These are phyloP conservation scores for Globisporangium paroecandrum DNA, from an alignment of 352 stramenopile species.

Conservation along the genomic window DNA sequence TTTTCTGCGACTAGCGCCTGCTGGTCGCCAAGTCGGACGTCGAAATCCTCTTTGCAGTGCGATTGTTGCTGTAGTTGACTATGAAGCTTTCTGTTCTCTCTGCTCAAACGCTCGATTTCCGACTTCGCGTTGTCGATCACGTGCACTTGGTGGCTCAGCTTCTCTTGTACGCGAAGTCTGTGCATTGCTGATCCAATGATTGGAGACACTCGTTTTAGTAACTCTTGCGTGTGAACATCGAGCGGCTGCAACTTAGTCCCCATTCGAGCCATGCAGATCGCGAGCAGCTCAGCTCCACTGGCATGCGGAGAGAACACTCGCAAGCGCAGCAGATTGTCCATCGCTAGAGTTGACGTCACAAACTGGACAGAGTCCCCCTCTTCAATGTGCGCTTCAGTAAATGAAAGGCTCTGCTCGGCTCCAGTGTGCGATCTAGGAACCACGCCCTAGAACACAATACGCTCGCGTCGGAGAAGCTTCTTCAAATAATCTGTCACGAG, in stretches of 20 bases:
- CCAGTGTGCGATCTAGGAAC: not conserved
- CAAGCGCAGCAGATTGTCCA: conserved; percentile 19
- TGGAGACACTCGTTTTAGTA: conserved; percentile 4
- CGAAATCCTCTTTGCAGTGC: conserved; percentile 2
- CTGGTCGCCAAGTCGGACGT: conserved; percentile 1
- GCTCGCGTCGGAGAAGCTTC: conserved; percentile 12
- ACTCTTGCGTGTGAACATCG: conserved; percentile 6
- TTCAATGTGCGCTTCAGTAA: not conserved
- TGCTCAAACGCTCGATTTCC: conserved; percentile 5
- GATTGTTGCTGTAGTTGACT: conserved; percentile 7
- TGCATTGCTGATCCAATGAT: conserved; percentile 10
- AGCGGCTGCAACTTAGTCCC: not conserved
- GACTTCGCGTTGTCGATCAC: not conserved
- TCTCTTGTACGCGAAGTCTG: conserved; percentile 1
- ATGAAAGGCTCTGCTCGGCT: not conserved
- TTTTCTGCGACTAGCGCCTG: conserved; percentile 1
- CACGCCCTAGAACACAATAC: not conserved
- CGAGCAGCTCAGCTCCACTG: not conserved
- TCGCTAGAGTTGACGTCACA: not conserved
- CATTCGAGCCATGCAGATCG: conserved; percentile 11
- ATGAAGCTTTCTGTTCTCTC: conserved; percentile 5
- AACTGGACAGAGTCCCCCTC: not conserved
- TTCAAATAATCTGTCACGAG: conserved; percentile 9
- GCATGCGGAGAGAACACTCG: conserved; percentile 6
- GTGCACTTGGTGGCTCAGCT: not conserved